Conservation (phyloP, 176 grass and related monocot genomes). For the Oryza coarctata region DNA sequence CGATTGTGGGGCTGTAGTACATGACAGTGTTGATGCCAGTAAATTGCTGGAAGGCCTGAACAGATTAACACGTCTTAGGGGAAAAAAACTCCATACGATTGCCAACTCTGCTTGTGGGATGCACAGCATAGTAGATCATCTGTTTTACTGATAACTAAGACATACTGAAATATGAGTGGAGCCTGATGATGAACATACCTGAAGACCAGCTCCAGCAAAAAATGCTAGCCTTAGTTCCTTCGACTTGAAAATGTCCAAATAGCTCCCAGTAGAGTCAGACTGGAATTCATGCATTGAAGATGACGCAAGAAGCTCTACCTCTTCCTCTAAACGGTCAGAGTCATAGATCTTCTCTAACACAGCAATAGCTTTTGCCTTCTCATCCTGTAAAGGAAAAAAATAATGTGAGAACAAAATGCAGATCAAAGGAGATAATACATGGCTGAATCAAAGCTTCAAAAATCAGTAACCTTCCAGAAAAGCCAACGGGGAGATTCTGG, state of each 20-base stretch:
- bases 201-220: conserved; percentile 91
- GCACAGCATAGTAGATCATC: background rate
- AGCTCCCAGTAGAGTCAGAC: conserved; percentile 53
- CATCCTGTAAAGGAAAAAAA: conserved; percentile 55
- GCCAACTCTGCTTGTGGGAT: background rate
- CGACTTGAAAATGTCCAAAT: conserved; percentile 71
- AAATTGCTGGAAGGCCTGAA: conserved; percentile 95
- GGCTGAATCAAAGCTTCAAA: conserved; percentile 6
- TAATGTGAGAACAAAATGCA: background rate
- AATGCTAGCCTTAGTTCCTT: conserved; percentile 91
- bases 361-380: conserved; percentile 75
- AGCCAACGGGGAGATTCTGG: conserved; percentile 99
- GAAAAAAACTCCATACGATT: background rate
- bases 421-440: background rate
- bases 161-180: background rate
- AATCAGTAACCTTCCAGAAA: conserved; percentile 67
- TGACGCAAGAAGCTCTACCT: conserved; percentile 69
- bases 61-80: background rate
- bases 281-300: conserved; percentile 68
- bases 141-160: background rate
- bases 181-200: conserved; percentile 46
- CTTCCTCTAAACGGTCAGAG: conserved; percentile 68
- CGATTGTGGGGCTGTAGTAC: conserved; percentile 93
- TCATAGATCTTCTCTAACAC: conserved; percentile 84
- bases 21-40: conserved; percentile 99